phyloP scores from a whole-genome alignment of 1,284 basidiomycete genomes.

The Leccinum huronense region DNA sequence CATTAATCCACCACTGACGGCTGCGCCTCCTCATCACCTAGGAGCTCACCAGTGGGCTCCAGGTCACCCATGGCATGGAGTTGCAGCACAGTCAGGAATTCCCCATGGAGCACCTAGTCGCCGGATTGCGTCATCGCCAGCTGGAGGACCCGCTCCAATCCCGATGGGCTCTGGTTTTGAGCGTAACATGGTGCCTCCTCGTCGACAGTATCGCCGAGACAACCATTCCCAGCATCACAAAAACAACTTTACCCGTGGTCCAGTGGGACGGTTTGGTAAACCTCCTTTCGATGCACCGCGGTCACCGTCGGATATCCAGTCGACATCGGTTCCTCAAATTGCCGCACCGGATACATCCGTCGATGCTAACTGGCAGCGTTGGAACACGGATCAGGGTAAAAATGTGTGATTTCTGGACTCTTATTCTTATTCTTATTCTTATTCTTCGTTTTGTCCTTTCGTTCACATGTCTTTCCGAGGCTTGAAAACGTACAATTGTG shows the following conservation, averaged over 20 bases:
- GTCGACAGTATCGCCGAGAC: constrained; percentile 35
- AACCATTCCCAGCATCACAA: constrained; percentile 29
- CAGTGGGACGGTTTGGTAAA: constrained; percentile 23
- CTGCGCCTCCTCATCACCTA: constrained; percentile 22
- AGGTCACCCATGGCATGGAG: constrained; percentile 28
- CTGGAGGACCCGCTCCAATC: constrained; percentile 17
- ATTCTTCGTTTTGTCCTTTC: constrained; percentile 21
- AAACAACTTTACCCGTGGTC: constrained; percentile 23
- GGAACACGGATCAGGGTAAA: constrained; percentile 17
- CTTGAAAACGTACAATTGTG: constrained; percentile 2
- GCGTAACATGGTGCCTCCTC: constrained; percentile 29
- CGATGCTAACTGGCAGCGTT: constrained; percentile 25
- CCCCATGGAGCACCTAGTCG: constrained; percentile 18
- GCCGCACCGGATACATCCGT: constrained; percentile 12
- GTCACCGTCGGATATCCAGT: constrained; percentile 19
- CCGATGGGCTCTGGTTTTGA: constrained; percentile 25
- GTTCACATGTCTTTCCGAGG: not conserved
- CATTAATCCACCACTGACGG: constrained; percentile 25
- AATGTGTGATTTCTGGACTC: constrained; percentile 6
- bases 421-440: not conserved
- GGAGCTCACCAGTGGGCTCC: constrained; percentile 31
- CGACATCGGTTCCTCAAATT: constrained; percentile 12
- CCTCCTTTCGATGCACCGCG: constrained; percentile 21
- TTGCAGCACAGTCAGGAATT: constrained; percentile 17
- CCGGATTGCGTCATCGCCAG: constrained; percentile 19